Evolutionary conservation across 2,329 filamentous ascomycete genomes (phyloP), one percentile per base, ranked within the genome.

Genomic region (Neofusicoccum sp.): DNA sequence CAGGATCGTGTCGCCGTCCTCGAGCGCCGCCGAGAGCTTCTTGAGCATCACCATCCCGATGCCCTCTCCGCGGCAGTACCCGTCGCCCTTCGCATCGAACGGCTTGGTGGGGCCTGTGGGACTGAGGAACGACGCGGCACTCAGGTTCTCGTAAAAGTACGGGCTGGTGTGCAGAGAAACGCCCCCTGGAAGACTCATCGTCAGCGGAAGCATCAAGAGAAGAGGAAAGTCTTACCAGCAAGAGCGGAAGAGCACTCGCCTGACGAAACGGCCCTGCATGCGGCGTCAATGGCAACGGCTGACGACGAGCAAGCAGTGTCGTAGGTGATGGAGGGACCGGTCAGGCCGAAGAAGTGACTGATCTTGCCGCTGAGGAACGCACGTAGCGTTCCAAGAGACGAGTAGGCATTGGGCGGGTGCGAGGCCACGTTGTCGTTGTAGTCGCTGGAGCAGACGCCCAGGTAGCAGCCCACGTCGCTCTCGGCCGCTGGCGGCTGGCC

Each of bases 61-160:
- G 9, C 74, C 80, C 47, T 84, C 82, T 7, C 73, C 80, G n/a
- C 82, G 75, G 61, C 79, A 81, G 63, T 83, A 84, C 8, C 82
- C 81, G 65, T 82, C 78, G 0, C 80, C 81, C 5, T 8, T 14
- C 4, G 49, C 49, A 31, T 54, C 49, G 31, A 54, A 54, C 4
- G 67, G 62, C 48, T 81, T 81, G 63, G 82, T 84, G 8, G 76
- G 70, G 0, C 80, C 79, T 1, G 74, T 78, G 0, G 72, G 71
- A 12, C 75, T 79, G 0, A 82, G 66, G 59, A 82, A 80, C 2
- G 68, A 68, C 0, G 71, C 79, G 0, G 66, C 69, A 2, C 67
- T 70, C 6, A 79, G 67, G 36, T 75, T 70, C 48, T 73, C 63
- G 45, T 68, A 74, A 45, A 63, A 67, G 53, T 70, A 38, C 1